phyloP scores from a whole-genome alignment of 257 asterid species.

The Linderniella brevidens region DNA sequence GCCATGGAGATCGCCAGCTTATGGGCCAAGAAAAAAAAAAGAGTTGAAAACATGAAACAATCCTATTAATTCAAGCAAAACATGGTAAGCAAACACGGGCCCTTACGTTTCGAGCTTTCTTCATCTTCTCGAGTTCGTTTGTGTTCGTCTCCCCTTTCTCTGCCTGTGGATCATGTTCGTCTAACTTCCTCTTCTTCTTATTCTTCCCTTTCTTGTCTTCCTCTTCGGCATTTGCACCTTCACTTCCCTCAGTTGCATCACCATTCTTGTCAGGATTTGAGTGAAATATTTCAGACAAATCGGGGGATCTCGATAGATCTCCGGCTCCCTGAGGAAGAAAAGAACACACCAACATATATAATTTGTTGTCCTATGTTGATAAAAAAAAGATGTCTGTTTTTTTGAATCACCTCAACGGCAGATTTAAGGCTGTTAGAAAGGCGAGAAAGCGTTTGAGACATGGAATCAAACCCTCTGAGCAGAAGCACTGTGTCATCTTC shows the following conservation, averaged over 20 bases:
- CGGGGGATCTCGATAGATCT: constrained; percentile 54
- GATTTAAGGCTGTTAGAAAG: constrained; percentile 53
- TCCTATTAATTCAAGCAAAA: not conserved
- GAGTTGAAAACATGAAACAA: constrained; percentile 3
- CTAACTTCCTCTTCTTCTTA: constrained; percentile 54
- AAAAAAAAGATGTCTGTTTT: not conserved
- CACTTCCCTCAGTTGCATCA: not conserved
- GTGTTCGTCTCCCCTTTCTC: constrained; percentile 15
- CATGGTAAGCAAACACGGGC: not conserved
- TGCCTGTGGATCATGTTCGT: constrained; percentile 22
- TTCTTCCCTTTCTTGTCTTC: constrained; percentile 20
- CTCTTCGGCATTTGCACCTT: constrained; percentile 10
- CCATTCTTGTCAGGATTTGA: constrained; percentile 36
- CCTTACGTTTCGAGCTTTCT: constrained; percentile 73
- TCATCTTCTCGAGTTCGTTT: constrained; percentile 37
- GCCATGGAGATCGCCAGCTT: constrained; percentile 95
- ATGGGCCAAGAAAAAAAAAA: not conserved
- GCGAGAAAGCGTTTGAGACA: constrained; percentile 59
- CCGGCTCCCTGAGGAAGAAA: constrained; percentile 49
- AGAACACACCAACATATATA: not conserved
- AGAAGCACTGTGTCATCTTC: constrained; percentile 29
- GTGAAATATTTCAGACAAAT: constrained; percentile 46
- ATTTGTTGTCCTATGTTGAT: not conserved
- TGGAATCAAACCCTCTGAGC: constrained; percentile 45
- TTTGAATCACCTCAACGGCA: constrained; percentile 56